Percentiles rank a stretch among this genome's conserved stretches.
These are phyloP conservation scores for Knufia petricola DNA, from an alignment of 2,329 filamentous ascomycete genomes.

Conservation along the genomic window DNA sequence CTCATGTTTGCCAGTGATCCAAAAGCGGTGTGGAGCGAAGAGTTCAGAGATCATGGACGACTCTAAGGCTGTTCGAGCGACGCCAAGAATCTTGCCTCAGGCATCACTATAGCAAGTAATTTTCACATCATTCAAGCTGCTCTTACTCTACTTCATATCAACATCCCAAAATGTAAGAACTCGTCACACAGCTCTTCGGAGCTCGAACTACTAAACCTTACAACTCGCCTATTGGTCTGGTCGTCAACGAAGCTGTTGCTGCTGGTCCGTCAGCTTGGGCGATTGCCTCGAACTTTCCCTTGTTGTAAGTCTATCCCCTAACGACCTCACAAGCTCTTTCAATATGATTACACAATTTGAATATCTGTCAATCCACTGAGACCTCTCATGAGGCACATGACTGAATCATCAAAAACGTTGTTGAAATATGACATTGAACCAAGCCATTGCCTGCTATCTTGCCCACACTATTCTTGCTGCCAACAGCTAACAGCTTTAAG, in stretches of 20 bases:
- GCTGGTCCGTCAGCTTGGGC: not conserved
- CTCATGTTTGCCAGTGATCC: constrained; percentile 10
- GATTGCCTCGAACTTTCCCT: not conserved
- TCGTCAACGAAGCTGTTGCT: not conserved
- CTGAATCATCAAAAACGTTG: constrained; percentile 33
- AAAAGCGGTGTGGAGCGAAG: no score
- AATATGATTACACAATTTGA: constrained; percentile 48
- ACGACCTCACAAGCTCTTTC: not conserved
- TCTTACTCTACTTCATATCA: not conserved
- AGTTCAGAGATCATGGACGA: no score
- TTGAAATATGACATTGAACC: constrained; percentile 30
- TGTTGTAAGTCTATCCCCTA: not conserved
- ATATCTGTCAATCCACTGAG: constrained; percentile 83
- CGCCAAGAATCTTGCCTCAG: no score
- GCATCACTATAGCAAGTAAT: not conserved
- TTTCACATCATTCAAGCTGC: not conserved
- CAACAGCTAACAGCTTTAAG: not conserved
- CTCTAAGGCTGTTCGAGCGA: no score
- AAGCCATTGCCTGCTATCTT: not conserved
- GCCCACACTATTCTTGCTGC: not conserved
- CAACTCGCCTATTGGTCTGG: not conserved
- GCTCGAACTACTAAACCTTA: not conserved
- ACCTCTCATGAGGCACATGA: constrained; percentile 40
- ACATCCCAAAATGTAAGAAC: not conserved
- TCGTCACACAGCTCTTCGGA: not conserved